Base-by-base conservation (phyloP, 371 early-diverging fungal species). In the Saksenaea vasiformis region DNA sequence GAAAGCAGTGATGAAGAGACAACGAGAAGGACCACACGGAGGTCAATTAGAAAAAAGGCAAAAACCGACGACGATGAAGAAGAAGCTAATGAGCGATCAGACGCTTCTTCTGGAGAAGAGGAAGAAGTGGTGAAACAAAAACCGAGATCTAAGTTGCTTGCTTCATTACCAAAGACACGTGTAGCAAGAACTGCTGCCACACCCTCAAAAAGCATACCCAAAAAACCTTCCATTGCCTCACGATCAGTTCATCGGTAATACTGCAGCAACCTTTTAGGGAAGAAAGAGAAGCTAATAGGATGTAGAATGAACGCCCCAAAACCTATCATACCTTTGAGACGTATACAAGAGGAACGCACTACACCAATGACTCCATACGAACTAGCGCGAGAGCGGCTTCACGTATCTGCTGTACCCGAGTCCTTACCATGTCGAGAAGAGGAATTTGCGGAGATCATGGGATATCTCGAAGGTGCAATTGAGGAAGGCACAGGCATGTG, bases 371-470 rank as follows among this genome's bases (percentile, higher is more conserved):
- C 79, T 22, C 56, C 79, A 1, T 91, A 85, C 63, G 90, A 90
- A 64, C 69, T 78, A 22, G 95, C 94, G 0, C 85, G 93, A 27
- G 84, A 87, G 62, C 77, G 85, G 17, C 70, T 98, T n/a, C 96
- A 96, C 70, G 94, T 95, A 2, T 88, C 93, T 1, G 89, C 93
- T 11, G 91, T 94, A 1, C 98, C 98, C 5, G 90, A 94, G 26
- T 75, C 86, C 8, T 79, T 98, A 27, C 97, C 98, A 5, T 93
- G 98, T 60, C 86, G 98, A 5, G 98, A 98, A 72, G 82, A 85
- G 9, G 96, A 98, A 76, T 95, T 92, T 81, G 81, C 82, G 19
- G 85, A 88, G 37, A 89, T 97, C 22, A 83, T 87, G 66, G 86
- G 80, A 1, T 82, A 88, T 24, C 67, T 97, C 3, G 84, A 88